Evolutionary conservation across 179 eudicot species (phyloP).

Genomic region (Sideroxylon spinosum): DNA sequence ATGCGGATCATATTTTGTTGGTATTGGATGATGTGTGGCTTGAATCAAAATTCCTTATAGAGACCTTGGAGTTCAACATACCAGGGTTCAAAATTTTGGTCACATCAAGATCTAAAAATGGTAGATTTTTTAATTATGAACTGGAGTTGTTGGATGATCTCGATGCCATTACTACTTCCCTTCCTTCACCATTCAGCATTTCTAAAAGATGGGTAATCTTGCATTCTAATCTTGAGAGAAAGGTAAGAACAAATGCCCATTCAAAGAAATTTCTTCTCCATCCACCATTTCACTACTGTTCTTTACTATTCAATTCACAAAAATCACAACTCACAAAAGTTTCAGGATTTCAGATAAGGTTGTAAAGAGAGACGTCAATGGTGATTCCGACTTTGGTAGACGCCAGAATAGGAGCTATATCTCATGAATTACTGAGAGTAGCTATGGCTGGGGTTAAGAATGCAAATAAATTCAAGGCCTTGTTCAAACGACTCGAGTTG

Average conservation of each 20-base stretch:
- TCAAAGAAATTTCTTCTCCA: too few relatives aligned
- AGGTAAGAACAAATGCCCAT: conserved; percentile 14
- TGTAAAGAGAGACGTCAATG: too few relatives aligned
- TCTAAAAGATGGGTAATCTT: conserved; percentile 11
- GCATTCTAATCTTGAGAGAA: conserved; percentile 18
- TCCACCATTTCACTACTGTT: too few relatives aligned
- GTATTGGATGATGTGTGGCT: conserved; percentile 40
- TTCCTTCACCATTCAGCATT: conserved; percentile 26
- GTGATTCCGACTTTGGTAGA: too few relatives aligned
- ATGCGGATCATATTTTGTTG: conserved; percentile 20
- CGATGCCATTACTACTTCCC: conserved; percentile 29
- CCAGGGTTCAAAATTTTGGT: conserved; percentile 26
- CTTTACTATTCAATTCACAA: neutral
- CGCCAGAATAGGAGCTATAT: too few relatives aligned
- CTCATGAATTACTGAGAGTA: too few relatives aligned
- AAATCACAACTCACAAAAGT: too few relatives aligned
- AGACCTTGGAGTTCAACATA: conserved; percentile 13
- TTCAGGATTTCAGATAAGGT: too few relatives aligned
- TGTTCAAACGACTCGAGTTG: too few relatives aligned
- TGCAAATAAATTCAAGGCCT: too few relatives aligned
- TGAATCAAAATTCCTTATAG: conserved; percentile 21
- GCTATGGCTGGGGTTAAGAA: too few relatives aligned
- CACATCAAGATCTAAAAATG: conserved; percentile 27
- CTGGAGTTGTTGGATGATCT: conserved; percentile 20
- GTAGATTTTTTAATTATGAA: conserved; percentile 19